Percentiles rank a stretch among this genome's conserved stretches.
Conservation (phyloP, 352 stramenopile species). For the Phytopythium boreale region DNA sequence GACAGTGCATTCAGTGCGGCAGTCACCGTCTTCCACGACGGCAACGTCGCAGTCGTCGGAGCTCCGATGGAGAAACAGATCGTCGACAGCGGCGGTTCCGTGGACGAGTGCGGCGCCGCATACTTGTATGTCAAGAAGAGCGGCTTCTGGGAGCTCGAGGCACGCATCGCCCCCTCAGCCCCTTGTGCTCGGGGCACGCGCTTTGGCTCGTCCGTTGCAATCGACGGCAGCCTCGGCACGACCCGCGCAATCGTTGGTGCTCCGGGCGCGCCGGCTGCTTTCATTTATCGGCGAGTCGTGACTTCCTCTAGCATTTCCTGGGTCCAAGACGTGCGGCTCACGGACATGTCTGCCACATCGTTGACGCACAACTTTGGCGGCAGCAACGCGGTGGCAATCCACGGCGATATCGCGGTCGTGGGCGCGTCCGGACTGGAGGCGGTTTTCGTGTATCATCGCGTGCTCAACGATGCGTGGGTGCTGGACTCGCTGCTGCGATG, state of each 20-base stretch:
- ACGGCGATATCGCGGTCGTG: constrained; percentile 88
- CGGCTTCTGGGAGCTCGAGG: constrained; percentile 68
- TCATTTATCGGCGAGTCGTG: constrained; percentile 31
- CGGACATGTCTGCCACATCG: constrained; percentile 30
- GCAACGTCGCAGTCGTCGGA: constrained; percentile 68
- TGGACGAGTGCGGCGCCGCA: constrained; percentile 51
- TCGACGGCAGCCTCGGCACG: constrained; percentile 63
- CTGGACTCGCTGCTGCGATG: constrained; percentile 54
- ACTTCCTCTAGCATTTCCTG: constrained; percentile 28
- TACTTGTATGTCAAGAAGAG: constrained; percentile 65
- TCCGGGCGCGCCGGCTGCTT: constrained; percentile 52
- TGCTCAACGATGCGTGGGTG: constrained; percentile 37
- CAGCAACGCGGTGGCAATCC: constrained; percentile 67
- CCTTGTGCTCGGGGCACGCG: constrained; percentile 22
- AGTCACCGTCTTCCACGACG: constrained; percentile 60
- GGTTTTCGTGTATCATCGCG: constrained; percentile 73
- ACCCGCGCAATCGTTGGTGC: constrained; percentile 67
- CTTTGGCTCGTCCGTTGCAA: constrained; percentile 65
- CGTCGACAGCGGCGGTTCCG: constrained; percentile 1
- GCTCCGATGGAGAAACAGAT: constrained; percentile 46
- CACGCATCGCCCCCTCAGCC: constrained; percentile 23
- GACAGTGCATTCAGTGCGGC: constrained; percentile 44
- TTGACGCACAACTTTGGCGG: constrained; percentile 69
- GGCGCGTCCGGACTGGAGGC: constrained; percentile 72
- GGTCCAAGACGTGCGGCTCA: constrained; percentile 40